Base-by-base conservation (phyloP, 2,329 filamentous ascomycete genomes). In the Cercospora citrullina region DNA sequence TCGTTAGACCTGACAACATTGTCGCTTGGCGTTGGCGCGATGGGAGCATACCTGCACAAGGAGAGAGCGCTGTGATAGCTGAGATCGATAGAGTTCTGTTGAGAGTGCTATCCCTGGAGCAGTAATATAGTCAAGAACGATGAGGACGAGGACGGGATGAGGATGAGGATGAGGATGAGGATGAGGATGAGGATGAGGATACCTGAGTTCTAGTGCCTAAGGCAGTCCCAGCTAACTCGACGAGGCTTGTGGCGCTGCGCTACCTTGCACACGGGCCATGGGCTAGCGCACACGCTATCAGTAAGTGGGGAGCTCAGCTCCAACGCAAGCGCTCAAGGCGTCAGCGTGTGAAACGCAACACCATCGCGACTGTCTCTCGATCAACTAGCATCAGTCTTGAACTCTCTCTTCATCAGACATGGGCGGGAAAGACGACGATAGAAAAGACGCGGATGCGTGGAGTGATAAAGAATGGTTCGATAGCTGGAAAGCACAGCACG, bases 401-500 rank as follows among this genome's bases (percentile, higher is more conserved):
- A 45, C 5, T 23, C 23, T 30, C 31, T n/a, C 18, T 21, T n/a
- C 33, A 33, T 63, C 42, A 60, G 63, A 36, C 28, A 71, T 71
- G 69, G 63, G 48, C 65, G 63, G 65, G 45, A 68, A 53, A 36
- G 60, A 69, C 21, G 60, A 71, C 21, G 64, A 65, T 31, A 45
- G 48, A 55, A 61, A 69, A 23, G 59, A 67, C 33, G 53, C 60
- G 14, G 62, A 60, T 36, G 48, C 58, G 21, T 67, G 62, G 65
- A 63, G 55, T 23, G 69, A 66, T 30, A 65, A 67, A 48, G 57
- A 61, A 26, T 36, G 51, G 45, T 58, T 69, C 33, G 33, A 65
- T 45, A 55, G 42, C 64, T 21, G 66, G 45, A 67, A 70, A 61
- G 61, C 59, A 33, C 63, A 70, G 45, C 61, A 67, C 66, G 69